These are phyloP conservation scores for Lipomyces sp. DNA, from an alignment of 805 yeast genomes.

Conservation along the genomic window DNA sequence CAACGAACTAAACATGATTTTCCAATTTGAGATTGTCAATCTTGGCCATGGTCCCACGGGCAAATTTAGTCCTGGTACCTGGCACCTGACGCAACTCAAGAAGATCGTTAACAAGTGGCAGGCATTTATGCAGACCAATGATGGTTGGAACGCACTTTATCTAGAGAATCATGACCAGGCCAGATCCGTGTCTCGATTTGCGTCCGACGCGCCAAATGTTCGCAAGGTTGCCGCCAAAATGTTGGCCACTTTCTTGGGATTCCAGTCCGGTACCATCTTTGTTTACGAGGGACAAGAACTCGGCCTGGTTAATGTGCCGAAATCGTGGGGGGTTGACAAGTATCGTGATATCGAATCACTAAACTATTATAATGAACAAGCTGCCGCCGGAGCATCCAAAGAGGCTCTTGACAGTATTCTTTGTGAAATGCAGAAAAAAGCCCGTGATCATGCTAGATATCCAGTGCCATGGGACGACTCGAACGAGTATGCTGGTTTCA, in stretches of 20 bases:
- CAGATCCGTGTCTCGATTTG: conserved; percentile 58
- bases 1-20: conserved; percentile 41
- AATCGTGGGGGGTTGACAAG: conserved; percentile 54
- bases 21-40: conserved; percentile 39
- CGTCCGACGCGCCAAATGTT: conserved; percentile 49
- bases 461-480: conserved; percentile 58
- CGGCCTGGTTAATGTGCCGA: conserved; percentile 32
- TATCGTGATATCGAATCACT: conserved; percentile 57
- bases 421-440: conserved; percentile 45
- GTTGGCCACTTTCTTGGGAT: conserved; percentile 52
- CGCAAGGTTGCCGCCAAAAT: conserved; percentile 54
- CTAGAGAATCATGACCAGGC: conserved; percentile 66
- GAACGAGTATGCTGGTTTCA: conserved; percentile 49
- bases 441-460: conserved; percentile 58
- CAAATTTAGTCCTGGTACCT: conserved; percentile 20
- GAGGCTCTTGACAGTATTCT: not conserved
- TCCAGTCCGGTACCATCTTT: conserved; percentile 60
- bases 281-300: conserved; percentile 67
- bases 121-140: conserved; percentile 52
- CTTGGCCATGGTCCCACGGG: conserved; percentile 28
- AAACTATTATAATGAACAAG: conserved; percentile 46
- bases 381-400: not conserved
- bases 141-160: conserved; percentile 65
- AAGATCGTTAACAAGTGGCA: conserved; percentile 34
- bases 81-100: conserved; percentile 29